A percentile compares a stretch with the other conserved stretches of the same genome.
These are phyloP conservation scores for Phytophthora litchii DNA, from an alignment of 352 stramenopile genomes.

Conservation along the genomic window DNA sequence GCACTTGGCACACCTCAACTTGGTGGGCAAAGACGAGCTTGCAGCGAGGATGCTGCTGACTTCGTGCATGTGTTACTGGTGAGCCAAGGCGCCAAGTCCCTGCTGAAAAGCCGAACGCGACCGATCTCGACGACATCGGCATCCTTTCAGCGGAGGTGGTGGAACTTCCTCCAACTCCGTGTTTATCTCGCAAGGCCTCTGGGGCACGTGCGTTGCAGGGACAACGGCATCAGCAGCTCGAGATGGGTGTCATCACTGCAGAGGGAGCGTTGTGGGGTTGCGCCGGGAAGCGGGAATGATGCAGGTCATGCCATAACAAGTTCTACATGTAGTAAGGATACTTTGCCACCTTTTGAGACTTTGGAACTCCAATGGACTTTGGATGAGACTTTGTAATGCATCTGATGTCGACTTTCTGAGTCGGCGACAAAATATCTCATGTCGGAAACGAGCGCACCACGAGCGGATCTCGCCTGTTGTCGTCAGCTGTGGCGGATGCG, in stretches of 20 bases:
- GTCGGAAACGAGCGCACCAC: background rate
- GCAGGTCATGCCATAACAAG: background rate
- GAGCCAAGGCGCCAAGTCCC: background rate
- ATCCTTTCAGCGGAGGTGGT: no score
- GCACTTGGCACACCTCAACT: slow-evolving; percentile 11
- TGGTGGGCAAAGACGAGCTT: slow-evolving; percentile 4
- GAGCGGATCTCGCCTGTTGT: slow-evolving; percentile 6
- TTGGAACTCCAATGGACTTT: background rate
- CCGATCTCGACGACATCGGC: background rate
- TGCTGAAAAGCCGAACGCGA: slow-evolving; percentile 1
- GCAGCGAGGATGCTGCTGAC: slow-evolving; percentile 2
- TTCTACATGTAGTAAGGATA: background rate
- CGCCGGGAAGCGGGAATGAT: slow-evolving; percentile 4
- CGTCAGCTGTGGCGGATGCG: slow-evolving; percentile 10
- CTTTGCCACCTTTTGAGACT: slow-evolving; percentile 2
- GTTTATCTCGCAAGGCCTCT: slow-evolving; percentile 16
- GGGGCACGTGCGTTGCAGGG: slow-evolving; percentile 11
- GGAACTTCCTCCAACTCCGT: slow-evolving; percentile 2
- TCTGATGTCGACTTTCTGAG: background rate
- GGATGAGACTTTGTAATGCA: slow-evolving; percentile 1
- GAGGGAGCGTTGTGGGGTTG: slow-evolving; percentile 21
- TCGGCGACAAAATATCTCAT: background rate
- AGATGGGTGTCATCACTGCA: slow-evolving; percentile 19
- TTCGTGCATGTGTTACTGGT: background rate
- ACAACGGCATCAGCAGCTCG: slow-evolving; percentile 1